phyloP scores from a whole-genome alignment of 2,329 filamentous ascomycete genomes.

The Periconia sp. region DNA sequence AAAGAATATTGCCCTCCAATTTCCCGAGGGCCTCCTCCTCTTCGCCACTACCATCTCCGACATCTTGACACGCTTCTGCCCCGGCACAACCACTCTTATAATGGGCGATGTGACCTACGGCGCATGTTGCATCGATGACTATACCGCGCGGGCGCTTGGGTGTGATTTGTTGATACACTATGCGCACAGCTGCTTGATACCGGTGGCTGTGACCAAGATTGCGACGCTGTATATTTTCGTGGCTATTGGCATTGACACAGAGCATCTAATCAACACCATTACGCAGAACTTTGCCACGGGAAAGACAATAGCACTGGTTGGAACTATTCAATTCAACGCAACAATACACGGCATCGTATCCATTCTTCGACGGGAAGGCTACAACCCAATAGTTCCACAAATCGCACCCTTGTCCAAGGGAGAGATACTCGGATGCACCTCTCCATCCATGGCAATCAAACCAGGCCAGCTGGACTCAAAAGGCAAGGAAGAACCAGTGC shows the following conservation, averaged over 20 bases:
- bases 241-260: constrained; percentile 92
- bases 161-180: constrained; percentile 97
- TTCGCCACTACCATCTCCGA: constrained; percentile 98
- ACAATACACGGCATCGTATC: constrained; percentile 87
- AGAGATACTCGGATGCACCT: constrained; percentile 97
- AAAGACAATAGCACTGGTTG: constrained; percentile 90
- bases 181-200: constrained; percentile 94
- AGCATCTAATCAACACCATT: constrained; percentile 84
- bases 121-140: constrained; percentile 98
- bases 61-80: constrained; percentile 92
- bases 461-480: constrained; percentile 49
- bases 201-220: constrained; percentile 94
- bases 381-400: constrained; percentile 85
- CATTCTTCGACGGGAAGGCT: constrained; percentile 81
- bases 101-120: constrained; percentile 99
- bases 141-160: constrained; percentile 89
- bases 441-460: constrained; percentile 61
- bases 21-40: constrained; percentile 91
- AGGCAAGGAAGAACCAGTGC: constrained; percentile 51
- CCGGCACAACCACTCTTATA: constrained; percentile 88
- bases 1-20: constrained; percentile 89
- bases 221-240: constrained; percentile 98
- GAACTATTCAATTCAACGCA: constrained; percentile 98
- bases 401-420: constrained; percentile 92
- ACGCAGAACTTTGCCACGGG: constrained; percentile 85